Evolutionary conservation across 73 alveolate species (phyloP), one percentile per base, ranked within the genome.

Genomic region (Paramecium tetraurelia): DNA sequence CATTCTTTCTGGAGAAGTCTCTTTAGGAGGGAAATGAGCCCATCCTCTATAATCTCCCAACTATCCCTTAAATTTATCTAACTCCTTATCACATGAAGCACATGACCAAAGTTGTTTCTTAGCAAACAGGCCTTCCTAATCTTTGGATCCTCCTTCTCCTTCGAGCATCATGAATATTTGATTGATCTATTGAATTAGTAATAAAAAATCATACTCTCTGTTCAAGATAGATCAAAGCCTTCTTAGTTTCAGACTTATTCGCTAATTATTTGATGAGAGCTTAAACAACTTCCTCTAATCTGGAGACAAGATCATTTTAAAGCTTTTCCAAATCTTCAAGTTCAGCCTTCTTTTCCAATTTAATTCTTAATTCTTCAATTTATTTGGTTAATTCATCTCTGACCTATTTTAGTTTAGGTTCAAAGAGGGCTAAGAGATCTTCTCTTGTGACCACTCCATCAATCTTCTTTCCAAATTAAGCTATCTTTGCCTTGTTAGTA

Each of bases 21-120:
- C 89, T 89, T 89, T 89, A 44, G 94, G 94, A 1, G 94, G 94
- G 84, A 89, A 89, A n/a, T 59, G 75, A 10, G 94, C 94, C 94
- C 94, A 89, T 31, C 58, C 58, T 24, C 58, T 77, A 57, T 89
- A 89, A 59, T 89, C 87, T n/a, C 94, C 94, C 9, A 89, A 59
- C 10, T 89, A 33, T 20, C 94, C 94, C 8, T 71, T 89, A 40
- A 44, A 89, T 89, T 89, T 43, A 71, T 89, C 87, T 21, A 89
- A 40, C 16, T 83, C 87, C 20, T 89, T 89, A 83, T 89, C 94
- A 72, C 94, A 89, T 20, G 94, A 89, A 69, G 75, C 70, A 69
- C 94, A 89, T 12, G 88, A 58, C 94, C 94, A 89, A 16, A 89
- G 80, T 70, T 84, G 71, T 46, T 83, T 89, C 46, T 89, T 89